Evolutionary conservation across 257 asterid species (phyloP), one percentile per base, ranked within the genome.

Genomic region (Paraleonurus japonicus): DNA sequence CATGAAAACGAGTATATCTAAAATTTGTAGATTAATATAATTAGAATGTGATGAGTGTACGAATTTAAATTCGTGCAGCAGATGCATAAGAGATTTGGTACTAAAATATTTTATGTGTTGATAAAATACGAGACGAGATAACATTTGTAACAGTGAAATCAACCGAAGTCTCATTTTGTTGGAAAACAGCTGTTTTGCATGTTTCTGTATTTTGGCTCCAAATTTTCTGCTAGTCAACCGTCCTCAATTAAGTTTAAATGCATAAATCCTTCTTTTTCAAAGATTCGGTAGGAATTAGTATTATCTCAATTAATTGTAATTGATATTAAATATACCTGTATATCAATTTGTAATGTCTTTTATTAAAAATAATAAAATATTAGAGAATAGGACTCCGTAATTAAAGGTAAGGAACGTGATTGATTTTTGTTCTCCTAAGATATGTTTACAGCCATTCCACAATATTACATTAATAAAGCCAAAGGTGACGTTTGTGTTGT

Each of bases 171-270:
- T 63, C n/a, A 26, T 13, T 47, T 5, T 76, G 12, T 62, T 70
- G 80, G 69, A 63, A 48, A 30, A 66, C 80, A 68, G 62, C 70
- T 75, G 75, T 75, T 62, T 61, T 43, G 33, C 67, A 6, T 22
- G 43, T 33, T 28, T 70, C 39, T 70, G 61, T 39, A 61, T 32
- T 20, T 39, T 73, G 32, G 53, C 33, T 13, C 24, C 22, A 17
- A 19, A 15, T 4, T 45, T 16, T n/a, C 54, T 47, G 54, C 54
- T 47, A 16, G 3, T 47, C 54, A 47, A 47, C 20, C n/a, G 2
- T 15, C 19, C 20, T 45, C 20, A 45, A 45, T 15, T 45, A 4
- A 15, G 15, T 3, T n/a, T 47, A 47, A 47, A 47, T 47, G 41
- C n/a, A n/a, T n/a, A n/a, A n/a, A n/a, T n/a, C n/a, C 51, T 43